Evolutionary conservation across 192 early-diverging fungal genomes (phyloP).

Genomic region (Coemansia sp.): DNA sequence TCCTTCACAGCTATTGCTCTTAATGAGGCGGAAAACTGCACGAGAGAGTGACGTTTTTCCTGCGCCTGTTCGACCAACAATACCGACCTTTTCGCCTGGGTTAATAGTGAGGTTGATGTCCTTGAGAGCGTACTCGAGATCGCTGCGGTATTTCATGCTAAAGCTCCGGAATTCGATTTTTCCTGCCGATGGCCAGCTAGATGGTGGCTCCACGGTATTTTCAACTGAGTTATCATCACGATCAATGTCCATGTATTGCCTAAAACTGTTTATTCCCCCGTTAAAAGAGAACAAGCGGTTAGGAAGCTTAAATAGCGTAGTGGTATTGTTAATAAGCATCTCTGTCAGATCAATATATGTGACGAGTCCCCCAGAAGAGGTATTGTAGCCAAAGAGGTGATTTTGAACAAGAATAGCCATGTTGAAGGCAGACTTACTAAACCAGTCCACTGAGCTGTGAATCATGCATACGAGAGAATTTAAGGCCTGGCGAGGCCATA

Average conservation of each 20-base stretch:
- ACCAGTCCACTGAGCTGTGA: constrained; percentile 46
- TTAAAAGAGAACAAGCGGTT: constrained; percentile 11
- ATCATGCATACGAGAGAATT: constrained; percentile 56
- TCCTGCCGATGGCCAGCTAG: constrained; percentile 69
- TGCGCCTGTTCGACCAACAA: constrained; percentile 71
- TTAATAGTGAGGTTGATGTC: constrained; percentile 24
- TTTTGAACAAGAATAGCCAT: constrained; percentile 27
- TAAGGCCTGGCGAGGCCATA: constrained; percentile 60
- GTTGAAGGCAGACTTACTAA: constrained; percentile 35
- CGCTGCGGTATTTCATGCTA: constrained; percentile 63
- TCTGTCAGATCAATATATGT: constrained; percentile 8
- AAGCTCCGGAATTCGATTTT: constrained; percentile 62
- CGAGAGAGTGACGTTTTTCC: constrained; percentile 73
- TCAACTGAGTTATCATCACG: constrained; percentile 33
- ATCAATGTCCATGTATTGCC: constrained; percentile 32
- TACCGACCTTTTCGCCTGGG: no score
- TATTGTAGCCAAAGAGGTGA: constrained; percentile 3
- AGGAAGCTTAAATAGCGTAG: constrained; percentile 9
- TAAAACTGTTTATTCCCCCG: constrained; percentile 18
- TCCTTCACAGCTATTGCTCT: constrained; percentile 56
- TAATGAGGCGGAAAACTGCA: constrained; percentile 68
- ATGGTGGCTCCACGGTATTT: constrained; percentile 47
- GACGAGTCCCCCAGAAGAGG: constrained; percentile 29
- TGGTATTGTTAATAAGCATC: constrained; percentile 12
- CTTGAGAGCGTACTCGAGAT: constrained; percentile 43